Evolutionary conservation across 176 grass and related monocot species (phyloP), one percentile per base, ranked within the genome.

Genomic region (Thalia dealbata): DNA sequence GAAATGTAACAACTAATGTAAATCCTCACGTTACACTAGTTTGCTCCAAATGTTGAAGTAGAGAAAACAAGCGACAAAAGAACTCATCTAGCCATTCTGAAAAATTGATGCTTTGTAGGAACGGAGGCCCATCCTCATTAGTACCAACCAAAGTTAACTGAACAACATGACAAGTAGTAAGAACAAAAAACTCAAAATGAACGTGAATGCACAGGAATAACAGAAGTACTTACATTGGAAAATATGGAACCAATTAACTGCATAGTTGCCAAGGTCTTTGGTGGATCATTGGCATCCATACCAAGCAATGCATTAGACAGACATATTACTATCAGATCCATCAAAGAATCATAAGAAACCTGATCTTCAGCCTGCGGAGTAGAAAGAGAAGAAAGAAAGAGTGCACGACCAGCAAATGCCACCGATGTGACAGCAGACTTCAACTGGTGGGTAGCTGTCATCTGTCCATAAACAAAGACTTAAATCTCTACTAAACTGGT

Each of bases 231-330:
- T 80, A 97, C 93, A 70, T 87, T 92, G 73, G 93, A 97, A 88
- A 92, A 97, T 82, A 97, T 82, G 38, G 93, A 92, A 68, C 89
- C 87, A 76, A 97, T 92, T 80, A 97, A 85, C 68, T 92, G 87
- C 87, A 97, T 92, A 3, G 89, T 88, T 72, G 93, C 93, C 69
- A 97, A 72, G 68, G 93, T 97, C 78, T 97, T 97, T 64, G 93
- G 93, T 41, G 93, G 93, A 79, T 97, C 93, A 41, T 97, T 97
- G 19, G 93, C 93, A 92, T 97, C 93, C 89, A 97, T 92, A 46
- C 93, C 93, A 71, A 92, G 93, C 74, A 97, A 88, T 69, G 93
- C 93, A 84, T 97, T 97, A 65, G 93, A 92, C 52, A 97, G 89
- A 55, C 82, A 88, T 56, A 79, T 80, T 55, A 86, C 64, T 71